These are phyloP conservation scores for Lithohypha guttulata DNA, from an alignment of 2,329 filamentous ascomycete genomes.

Conservation along the genomic window DNA sequence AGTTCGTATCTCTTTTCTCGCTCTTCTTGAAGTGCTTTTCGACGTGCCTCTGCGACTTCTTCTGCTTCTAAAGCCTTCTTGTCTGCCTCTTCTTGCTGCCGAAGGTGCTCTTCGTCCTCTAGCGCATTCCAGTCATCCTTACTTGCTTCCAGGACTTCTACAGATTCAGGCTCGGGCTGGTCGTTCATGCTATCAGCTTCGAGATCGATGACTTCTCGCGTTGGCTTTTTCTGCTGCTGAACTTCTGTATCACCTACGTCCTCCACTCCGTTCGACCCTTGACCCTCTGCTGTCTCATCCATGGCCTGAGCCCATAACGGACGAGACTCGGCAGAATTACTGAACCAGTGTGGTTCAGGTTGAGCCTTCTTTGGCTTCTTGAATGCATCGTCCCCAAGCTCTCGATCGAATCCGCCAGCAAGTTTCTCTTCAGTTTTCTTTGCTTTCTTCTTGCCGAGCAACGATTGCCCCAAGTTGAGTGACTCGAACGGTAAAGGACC, in stretches of 20 bases:
- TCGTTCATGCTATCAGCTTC: slow-evolving; percentile 26
- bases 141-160: slow-evolving; percentile 21
- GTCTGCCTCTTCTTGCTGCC: slow-evolving; percentile 27
- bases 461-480: slow-evolving; percentile 56
- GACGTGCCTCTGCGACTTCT: slow-evolving; percentile 12
- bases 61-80: slow-evolving; percentile 6
- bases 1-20: slow-evolving; percentile 32
- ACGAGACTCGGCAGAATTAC: slow-evolving; percentile 25
- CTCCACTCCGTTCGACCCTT: slow-evolving; percentile 5
- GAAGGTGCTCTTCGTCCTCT: slow-evolving; percentile 22
- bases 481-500: slow-evolving; percentile 86
- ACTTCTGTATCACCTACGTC: slow-evolving; percentile 9
- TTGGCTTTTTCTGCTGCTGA: slow-evolving; percentile 24
- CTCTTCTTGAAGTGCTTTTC: slow-evolving; percentile 27
- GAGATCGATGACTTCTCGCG: slow-evolving; percentile 31
- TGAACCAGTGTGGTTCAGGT: slow-evolving; percentile 39
- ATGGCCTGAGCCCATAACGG: slow-evolving; percentile 13
- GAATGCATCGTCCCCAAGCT: slow-evolving; percentile 23
- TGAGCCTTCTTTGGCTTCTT: slow-evolving; percentile 25
- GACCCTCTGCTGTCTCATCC: slow-evolving; percentile 13
- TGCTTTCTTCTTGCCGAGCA: slow-evolving; percentile 42
- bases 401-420: slow-evolving; percentile 57
- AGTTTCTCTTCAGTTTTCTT: slow-evolving; percentile 42
- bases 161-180: slow-evolving; percentile 23
- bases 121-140: slow-evolving; percentile 25